Base-by-base conservation (phyloP, 2,329 filamentous ascomycete genomes). In the Neofusicoccum kwambonambiense region DNA sequence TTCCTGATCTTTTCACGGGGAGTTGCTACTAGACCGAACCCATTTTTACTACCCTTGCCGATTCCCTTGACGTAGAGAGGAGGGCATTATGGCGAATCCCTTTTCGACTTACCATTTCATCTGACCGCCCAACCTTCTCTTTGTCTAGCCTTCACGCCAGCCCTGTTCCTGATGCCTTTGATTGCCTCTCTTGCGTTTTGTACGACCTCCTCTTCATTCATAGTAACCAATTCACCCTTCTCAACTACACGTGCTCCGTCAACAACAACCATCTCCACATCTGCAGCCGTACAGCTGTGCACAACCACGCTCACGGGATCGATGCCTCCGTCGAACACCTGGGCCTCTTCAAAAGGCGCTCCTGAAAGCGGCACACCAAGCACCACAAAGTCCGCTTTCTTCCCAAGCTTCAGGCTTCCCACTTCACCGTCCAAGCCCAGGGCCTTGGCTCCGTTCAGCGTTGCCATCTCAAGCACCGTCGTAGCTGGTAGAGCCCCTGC, bases 361-460 rank as follows among this genome's bases (percentile, higher is more conserved):
- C 11, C 54, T 8, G 35, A 27, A 17, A 57, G n/a, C 37, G 54
- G 54, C 65, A 76, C 75, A 75, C 67, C 41, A 68, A 72, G 67
- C 31, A 72, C 72, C 1, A 80, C 77, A 44, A 81, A 74, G 64
- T 81, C 78, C 0, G 78, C 78, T 64, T 79, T 80, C 70, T 80
- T 81, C 1, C 77, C 78, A 5, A 76, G 67, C 62, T 79, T 77
- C 17, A 80, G 54, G 52, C 74, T 79, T 2, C 78, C 79, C 11
- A 79, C 78, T 0, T 70, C 66, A 15, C 72, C 67, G 13, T 79
- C 73, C 58, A 84, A 17, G 11, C 70, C 70, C 15, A 73, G 44
- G 5, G 72, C 70, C 12, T 67, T 65, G 6, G 72, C 71, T 3
- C 70, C 70, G 27, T 73, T 71, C 57, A 73, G 69, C 2, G 72